phyloP scores from a whole-genome alignment of 1,284 basidiomycete genomes.

The Rhodotorula glutinis region DNA sequence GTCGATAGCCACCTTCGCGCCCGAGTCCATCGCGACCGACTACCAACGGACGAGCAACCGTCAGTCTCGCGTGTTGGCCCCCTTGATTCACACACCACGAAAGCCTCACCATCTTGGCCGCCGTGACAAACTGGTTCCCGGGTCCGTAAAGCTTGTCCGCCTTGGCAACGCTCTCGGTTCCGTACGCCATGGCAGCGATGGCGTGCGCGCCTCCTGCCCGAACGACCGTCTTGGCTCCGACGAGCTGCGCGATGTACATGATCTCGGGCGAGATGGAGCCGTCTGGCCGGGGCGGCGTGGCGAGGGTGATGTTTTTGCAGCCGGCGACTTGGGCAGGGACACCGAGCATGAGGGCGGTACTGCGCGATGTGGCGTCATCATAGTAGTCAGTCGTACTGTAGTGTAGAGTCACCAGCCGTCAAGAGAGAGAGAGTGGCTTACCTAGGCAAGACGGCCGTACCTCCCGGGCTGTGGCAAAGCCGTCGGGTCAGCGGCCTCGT shows the following conservation, averaged over 20 bases:
- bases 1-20: conserved; percentile 93
- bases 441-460: conserved; percentile 92
- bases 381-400: neutral
- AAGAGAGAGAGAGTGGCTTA: neutral
- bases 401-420: neutral
- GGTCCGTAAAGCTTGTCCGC: conserved; percentile 99
- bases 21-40: conserved; percentile 67
- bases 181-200: conserved; percentile 95
- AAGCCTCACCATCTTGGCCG: conserved; percentile 81
- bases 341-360: conserved; percentile 94
- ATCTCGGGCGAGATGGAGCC: conserved; percentile 91
- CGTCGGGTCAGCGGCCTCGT: no score
- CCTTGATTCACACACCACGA: no score
- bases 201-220: conserved; percentile 97
- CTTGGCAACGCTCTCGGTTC: conserved; percentile 92
- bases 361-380: neutral
- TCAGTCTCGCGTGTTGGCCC: no score
- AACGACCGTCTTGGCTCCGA: conserved; percentile 81
- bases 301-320: conserved; percentile 86
- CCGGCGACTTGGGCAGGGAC: conserved; percentile 97
- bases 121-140: conserved; percentile 99
- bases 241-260: conserved; percentile 84
- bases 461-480: conserved; percentile 62
- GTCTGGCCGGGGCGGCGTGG: conserved; percentile 87
- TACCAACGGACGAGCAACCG: neutral